Conservation (phyloP, 495 filamentous ascomycete genomes). For the Penicillium paxilli region DNA sequence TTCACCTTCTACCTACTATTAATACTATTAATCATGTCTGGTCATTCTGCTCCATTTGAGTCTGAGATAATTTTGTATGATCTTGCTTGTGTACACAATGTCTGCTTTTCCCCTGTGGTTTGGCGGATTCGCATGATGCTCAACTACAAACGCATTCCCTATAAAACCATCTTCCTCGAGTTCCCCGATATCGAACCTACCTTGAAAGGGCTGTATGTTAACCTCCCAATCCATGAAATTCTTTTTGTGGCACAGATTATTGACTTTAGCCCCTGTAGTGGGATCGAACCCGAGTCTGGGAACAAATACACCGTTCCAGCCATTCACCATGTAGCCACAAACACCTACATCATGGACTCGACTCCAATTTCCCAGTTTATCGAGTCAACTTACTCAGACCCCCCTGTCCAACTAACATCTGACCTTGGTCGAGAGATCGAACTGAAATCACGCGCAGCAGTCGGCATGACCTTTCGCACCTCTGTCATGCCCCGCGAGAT, state of each 20-base stretch:
- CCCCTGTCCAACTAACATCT: slow-evolving; percentile 31
- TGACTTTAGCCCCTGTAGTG: slow-evolving; percentile 13
- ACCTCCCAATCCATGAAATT: slow-evolving; percentile 6
- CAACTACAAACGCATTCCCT: slow-evolving; percentile 42
- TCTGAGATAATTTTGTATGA: slow-evolving; percentile 43
- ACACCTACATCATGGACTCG: slow-evolving; percentile 44
- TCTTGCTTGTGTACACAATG: slow-evolving; percentile 37
- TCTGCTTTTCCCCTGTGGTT: slow-evolving; percentile 41
- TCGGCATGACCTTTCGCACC: slow-evolving; percentile 20
- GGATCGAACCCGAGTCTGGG: slow-evolving; percentile 23
- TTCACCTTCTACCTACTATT: no score
- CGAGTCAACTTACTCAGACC: slow-evolving; percentile 38
- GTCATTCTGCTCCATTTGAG: slow-evolving; percentile 24
- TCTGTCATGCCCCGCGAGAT: slow-evolving; percentile 38
- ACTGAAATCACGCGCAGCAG: slow-evolving; percentile 24
- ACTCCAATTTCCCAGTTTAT: slow-evolving; percentile 37
- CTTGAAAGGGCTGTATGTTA: slow-evolving; percentile 37
- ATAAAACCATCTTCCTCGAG: slow-evolving; percentile 40
- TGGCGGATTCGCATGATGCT: slow-evolving; percentile 47
- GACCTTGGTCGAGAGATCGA: slow-evolving; percentile 37
- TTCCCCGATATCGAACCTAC: slow-evolving; percentile 46
- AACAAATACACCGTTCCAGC: slow-evolving; percentile 42
- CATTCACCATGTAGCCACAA: slow-evolving; percentile 41
- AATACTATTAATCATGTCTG: no score
- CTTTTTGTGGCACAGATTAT: not conserved